Percentiles rank a stretch among this genome's conserved stretches.
Evolutionary conservation across 176 grass and related monocot genomes (phyloP).

Genomic region (Hordeum marinum): DNA sequence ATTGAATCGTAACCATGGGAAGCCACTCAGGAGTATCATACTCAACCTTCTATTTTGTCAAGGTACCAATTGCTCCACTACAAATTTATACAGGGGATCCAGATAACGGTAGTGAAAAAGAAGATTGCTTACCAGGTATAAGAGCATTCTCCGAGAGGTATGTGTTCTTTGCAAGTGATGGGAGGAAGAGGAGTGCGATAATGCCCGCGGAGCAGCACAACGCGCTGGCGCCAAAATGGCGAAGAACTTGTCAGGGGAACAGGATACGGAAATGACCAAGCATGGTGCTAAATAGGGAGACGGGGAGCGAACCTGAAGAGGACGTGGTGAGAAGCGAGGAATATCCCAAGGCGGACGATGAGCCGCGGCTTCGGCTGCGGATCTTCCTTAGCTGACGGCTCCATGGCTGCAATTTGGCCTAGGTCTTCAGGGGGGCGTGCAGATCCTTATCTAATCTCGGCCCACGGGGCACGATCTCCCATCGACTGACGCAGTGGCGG

Average conservation of each 20-base stretch:
- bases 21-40: background rate
- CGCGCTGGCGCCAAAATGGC: conserved; percentile 31
- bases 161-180: conserved; percentile 82
- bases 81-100: conserved; percentile 4
- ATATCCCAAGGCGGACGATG: conserved; percentile 71
- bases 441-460: conserved; percentile 2
- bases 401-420: conserved; percentile 9
- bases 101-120: background rate
- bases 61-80: background rate
- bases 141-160: conserved; percentile 97
- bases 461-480: conserved; percentile 3
- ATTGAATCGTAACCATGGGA: background rate
- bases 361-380: conserved; percentile 54
- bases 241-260: conserved; percentile 14
- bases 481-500: background rate
- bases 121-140: conserved; percentile 59
- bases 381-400: background rate
- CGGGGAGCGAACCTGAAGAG: conserved; percentile 56
- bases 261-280: background rate
- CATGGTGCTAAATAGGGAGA: background rate
- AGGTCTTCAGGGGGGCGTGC: background rate
- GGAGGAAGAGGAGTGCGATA: conserved; percentile 61
- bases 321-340: conserved; percentile 78
- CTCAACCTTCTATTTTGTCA: background rate
- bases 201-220: conserved; percentile 55